These are phyloP conservation scores for Streptanthus diversifolius DNA, from an alignment of 345 rosid species.

Conservation along the genomic window DNA sequence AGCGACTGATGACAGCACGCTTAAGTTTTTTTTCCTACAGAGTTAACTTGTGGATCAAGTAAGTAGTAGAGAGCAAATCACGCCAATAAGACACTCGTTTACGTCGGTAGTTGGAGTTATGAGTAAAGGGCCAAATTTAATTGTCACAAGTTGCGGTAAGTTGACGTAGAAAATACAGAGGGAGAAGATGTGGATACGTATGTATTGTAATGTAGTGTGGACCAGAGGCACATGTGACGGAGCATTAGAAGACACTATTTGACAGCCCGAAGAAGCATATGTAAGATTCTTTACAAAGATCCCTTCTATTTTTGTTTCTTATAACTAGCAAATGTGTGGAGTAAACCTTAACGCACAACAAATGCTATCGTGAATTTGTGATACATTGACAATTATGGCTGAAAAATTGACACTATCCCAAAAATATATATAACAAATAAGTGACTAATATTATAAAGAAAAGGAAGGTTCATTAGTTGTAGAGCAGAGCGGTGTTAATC, in stretches of 20 bases:
- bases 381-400: slow-evolving; percentile 1
- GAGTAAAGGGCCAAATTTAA: not conserved
- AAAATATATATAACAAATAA: not conserved
- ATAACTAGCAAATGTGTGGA: slow-evolving; percentile 8
- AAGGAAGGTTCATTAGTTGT: not conserved
- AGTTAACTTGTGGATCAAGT: slow-evolving; percentile 12
- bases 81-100: not conserved
- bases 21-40: not conserved
- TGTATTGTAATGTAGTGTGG: slow-evolving; percentile 24
- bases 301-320: not conserved
- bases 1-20: not conserved
- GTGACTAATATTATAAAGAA: not conserved
- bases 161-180: slow-evolving; percentile 28
- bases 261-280: slow-evolving; percentile 23
- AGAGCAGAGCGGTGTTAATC: no score
- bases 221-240: slow-evolving; percentile 33
- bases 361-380: not conserved
- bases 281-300: slow-evolving; percentile 21
- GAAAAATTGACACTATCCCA: not conserved
- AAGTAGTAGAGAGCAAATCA: slow-evolving; percentile 7
- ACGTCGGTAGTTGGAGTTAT: slow-evolving; percentile 9
- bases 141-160: slow-evolving; percentile 26
- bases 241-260: slow-evolving; percentile 34
- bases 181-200: slow-evolving; percentile 2
- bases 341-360: not conserved